Conservation (phyloP, 169 alveolate species). For the Plasmodium fragile region DNA sequence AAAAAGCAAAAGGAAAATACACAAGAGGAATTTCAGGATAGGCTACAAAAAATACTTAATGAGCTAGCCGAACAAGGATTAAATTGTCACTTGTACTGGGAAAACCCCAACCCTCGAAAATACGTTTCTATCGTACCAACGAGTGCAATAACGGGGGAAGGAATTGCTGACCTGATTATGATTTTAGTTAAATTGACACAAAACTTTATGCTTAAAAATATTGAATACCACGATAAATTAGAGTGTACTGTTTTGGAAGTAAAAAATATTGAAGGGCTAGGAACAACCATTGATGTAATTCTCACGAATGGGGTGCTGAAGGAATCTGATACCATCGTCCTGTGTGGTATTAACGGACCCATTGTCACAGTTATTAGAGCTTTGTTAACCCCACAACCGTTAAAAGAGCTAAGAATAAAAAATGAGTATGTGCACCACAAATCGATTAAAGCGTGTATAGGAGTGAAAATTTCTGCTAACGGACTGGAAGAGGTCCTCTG, state of each 20-base stretch:
- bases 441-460: slow-evolving; percentile 95
- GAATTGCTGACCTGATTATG: slow-evolving; percentile 96
- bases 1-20: slow-evolving; percentile 89
- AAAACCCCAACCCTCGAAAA: slow-evolving; percentile 94
- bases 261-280: slow-evolving; percentile 96
- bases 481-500: slow-evolving; percentile 98
- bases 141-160: slow-evolving; percentile 99
- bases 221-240: slow-evolving; percentile 91
- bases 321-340: slow-evolving; percentile 96
- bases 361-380: slow-evolving; percentile 98
- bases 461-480: slow-evolving; percentile 94
- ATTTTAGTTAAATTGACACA: slow-evolving; percentile 94
- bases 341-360: slow-evolving; percentile 98
- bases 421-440: slow-evolving; percentile 97
- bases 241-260: slow-evolving; percentile 98
- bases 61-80: slow-evolving; percentile 97
- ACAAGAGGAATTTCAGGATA: slow-evolving; percentile 91
- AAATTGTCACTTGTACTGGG: slow-evolving; percentile 96
- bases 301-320: slow-evolving; percentile 95
- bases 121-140: slow-evolving; percentile 98
- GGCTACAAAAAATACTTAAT: slow-evolving; percentile 84
- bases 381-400: slow-evolving; percentile 98
- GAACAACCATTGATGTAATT: slow-evolving; percentile 99
- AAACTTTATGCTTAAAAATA: slow-evolving; percentile 90
- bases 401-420: slow-evolving; percentile 99